Conservation (phyloP, 2,329 filamentous ascomycete genomes). For the Aspergillaceae sp. region DNA sequence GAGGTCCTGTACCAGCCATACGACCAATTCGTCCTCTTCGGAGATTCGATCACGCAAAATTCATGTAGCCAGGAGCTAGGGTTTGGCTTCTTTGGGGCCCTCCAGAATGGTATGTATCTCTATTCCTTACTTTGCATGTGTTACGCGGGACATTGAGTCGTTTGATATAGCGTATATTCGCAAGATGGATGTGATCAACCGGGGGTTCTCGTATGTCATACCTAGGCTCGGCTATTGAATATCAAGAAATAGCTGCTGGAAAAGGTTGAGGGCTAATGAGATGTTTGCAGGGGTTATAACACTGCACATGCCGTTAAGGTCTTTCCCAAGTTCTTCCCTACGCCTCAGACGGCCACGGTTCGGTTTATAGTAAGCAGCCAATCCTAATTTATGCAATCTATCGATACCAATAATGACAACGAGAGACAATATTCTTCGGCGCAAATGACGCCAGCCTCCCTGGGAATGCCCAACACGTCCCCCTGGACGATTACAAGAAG, state of each 20-base stretch:
- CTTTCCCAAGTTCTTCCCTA: conserved; percentile 62
- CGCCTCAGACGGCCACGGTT: conserved; percentile 46
- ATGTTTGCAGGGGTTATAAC: conserved; percentile 60
- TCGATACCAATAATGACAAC: background rate
- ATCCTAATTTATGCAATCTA: background rate
- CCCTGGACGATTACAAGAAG: conserved; percentile 62
- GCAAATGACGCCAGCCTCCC: conserved; percentile 79
- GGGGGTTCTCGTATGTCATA: conserved; percentile 57
- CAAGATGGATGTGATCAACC: conserved; percentile 76
- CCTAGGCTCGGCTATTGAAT: background rate
- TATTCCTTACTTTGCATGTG: background rate
- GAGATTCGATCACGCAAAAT: conserved; percentile 77
- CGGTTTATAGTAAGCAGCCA: conserved; percentile 33
- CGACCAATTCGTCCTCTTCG: conserved; percentile 73
- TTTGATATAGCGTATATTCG: conserved; percentile 57
- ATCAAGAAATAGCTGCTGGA: background rate
- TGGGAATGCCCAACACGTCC: conserved; percentile 63
- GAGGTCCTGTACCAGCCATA: conserved; percentile 38
- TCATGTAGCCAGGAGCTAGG: conserved; percentile 54
- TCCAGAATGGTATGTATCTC: conserved; percentile 55
- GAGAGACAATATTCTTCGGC: conserved; percentile 68
- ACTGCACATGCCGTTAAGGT: conserved; percentile 63
- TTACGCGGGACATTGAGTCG: too few species aligned
- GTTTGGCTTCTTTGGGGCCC: conserved; percentile 64
- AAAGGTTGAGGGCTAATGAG: conserved; percentile 6